A percentile compares a stretch with the other conserved stretches of the same genome.
These are phyloP conservation scores for Ziziphus jujuba DNA, from an alignment of 306 rosid species.

Conservation along the genomic window DNA sequence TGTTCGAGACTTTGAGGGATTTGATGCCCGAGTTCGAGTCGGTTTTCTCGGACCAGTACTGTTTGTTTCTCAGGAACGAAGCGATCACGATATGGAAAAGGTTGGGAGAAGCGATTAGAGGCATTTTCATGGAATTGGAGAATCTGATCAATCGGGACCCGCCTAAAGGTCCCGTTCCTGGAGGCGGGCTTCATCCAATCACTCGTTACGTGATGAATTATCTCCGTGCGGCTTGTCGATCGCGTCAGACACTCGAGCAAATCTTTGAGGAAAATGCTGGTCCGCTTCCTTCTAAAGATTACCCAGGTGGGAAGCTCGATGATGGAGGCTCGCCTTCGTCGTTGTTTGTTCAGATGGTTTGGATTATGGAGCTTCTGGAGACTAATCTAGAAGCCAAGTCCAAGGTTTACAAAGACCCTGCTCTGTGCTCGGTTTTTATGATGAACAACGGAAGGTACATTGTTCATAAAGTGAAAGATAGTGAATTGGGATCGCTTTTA, in stretches of 20 bases:
- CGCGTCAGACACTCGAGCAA: conserved; percentile 69
- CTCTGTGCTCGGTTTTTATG: conserved; percentile 71
- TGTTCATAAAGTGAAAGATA: conserved; percentile 71
- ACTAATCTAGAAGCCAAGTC: conserved; percentile 90
- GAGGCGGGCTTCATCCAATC: conserved; percentile 90
- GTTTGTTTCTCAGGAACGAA: conserved; percentile 67
- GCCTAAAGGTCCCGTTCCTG: conserved; percentile 71
- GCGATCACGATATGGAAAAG: conserved; percentile 84
- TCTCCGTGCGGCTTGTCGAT: conserved; percentile 81
- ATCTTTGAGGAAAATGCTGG: conserved; percentile 64
- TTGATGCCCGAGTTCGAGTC: conserved; percentile 70
- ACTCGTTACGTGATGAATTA: conserved; percentile 97
- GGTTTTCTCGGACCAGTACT: conserved; percentile 72
- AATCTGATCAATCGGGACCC: conserved; percentile 89
- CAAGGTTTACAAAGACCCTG: conserved; percentile 68
- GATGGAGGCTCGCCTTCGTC: conserved; percentile 51
- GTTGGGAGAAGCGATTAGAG: conserved; percentile 77
- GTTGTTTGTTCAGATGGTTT: conserved; percentile 76
- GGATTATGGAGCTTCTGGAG: conserved; percentile 89
- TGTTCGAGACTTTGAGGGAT: conserved; percentile 81
- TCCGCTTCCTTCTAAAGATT: conserved; percentile 37
- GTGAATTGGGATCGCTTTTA: conserved; percentile 67
- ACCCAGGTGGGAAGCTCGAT: conserved; percentile 45
- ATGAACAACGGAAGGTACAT: conserved; percentile 92
- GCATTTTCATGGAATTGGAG: conserved; percentile 93